Percentiles rank a stretch among this genome's conserved stretches.
Conservation (phyloP, 345 rosid genomes). For the Eucalyptus sp. region DNA sequence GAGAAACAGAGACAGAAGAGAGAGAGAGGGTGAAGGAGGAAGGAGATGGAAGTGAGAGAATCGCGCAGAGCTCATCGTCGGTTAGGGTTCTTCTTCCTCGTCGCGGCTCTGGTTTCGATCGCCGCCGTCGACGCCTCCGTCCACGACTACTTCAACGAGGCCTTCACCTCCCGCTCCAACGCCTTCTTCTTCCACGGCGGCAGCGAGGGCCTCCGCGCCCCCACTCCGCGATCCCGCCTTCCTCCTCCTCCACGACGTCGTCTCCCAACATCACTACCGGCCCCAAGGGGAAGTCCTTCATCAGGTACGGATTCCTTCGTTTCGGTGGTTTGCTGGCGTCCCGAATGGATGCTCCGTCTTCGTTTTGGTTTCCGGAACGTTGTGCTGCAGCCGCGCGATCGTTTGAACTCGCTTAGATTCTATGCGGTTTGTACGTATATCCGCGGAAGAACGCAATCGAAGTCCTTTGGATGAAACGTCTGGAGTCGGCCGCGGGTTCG, state of each 20-base stretch:
- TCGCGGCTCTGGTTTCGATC: not conserved
- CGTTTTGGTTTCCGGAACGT: no score
- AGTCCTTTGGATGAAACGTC: no score
- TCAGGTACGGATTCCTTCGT: slow-evolving; percentile 32
- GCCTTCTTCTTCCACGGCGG: slow-evolving; percentile 89
- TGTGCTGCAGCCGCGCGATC: no score
- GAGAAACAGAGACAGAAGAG: not conserved
- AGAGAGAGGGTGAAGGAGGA: not conserved
- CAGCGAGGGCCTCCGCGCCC: slow-evolving; percentile 78
- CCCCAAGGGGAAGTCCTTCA: slow-evolving; percentile 56
- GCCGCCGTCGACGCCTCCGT: slow-evolving; percentile 30
- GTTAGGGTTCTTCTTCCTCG: not conserved
- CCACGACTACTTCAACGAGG: slow-evolving; percentile 62
- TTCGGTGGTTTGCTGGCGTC: no score
- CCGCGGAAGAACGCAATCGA: no score
- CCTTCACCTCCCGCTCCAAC: slow-evolving; percentile 32
- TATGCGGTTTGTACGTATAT: no score
- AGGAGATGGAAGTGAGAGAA: not conserved
- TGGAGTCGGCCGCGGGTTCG: no score
- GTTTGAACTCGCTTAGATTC: no score
- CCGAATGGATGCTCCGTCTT: no score
- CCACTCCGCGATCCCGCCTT: slow-evolving; percentile 10
- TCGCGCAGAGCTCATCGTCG: not conserved
- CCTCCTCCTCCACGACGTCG: not conserved
- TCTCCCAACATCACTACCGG: slow-evolving; percentile 13